phyloP scores from a whole-genome alignment of 2,329 filamentous ascomycete genomes.

The Alternaria consortialis region DNA sequence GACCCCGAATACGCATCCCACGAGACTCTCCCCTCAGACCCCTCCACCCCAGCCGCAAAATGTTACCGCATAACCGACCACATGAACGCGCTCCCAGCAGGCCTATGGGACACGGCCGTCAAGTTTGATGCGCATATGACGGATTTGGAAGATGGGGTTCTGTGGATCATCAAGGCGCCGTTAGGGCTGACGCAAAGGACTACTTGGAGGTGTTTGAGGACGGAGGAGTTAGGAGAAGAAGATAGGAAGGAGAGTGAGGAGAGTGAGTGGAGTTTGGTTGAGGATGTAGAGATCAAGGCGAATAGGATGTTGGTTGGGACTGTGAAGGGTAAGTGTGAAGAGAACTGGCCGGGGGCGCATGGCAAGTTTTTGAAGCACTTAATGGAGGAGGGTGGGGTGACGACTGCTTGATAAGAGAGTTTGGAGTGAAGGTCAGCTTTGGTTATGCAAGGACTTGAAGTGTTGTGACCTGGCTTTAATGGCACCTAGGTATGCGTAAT shows the following conservation, averaged over 20 bases:
- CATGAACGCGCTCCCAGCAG: constrained; percentile 48
- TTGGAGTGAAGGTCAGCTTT: neutral
- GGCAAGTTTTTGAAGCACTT: constrained; percentile 40
- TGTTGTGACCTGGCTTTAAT: neutral
- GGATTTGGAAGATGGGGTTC: constrained; percentile 43
- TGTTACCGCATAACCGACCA: constrained; percentile 50
- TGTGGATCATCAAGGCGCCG: constrained; percentile 49
- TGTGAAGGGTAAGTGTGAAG: constrained; percentile 50
- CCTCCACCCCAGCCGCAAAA: constrained; percentile 35
- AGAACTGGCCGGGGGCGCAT: constrained; percentile 47
- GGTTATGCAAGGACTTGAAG: neutral
- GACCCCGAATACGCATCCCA: constrained; percentile 50
- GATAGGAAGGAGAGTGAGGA: constrained; percentile 21
- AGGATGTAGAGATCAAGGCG: constrained; percentile 49
- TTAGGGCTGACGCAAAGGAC: constrained; percentile 46
- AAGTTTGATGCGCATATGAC: constrained; percentile 48
- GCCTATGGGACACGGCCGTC: constrained; percentile 49
- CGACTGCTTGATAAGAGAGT: neutral
- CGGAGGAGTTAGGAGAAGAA: constrained; percentile 23
- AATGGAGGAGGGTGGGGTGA: constrained; percentile 9
- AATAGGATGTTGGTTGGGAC: constrained; percentile 45
- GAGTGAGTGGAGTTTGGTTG: constrained; percentile 45
- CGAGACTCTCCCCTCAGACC: constrained; percentile 35
- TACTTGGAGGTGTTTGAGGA: constrained; percentile 41
- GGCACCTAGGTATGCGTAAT: neutral